Evolutionary conservation across 2,329 filamentous ascomycete genomes (phyloP).

Genomic region (Tricladium varicosporioides): DNA sequence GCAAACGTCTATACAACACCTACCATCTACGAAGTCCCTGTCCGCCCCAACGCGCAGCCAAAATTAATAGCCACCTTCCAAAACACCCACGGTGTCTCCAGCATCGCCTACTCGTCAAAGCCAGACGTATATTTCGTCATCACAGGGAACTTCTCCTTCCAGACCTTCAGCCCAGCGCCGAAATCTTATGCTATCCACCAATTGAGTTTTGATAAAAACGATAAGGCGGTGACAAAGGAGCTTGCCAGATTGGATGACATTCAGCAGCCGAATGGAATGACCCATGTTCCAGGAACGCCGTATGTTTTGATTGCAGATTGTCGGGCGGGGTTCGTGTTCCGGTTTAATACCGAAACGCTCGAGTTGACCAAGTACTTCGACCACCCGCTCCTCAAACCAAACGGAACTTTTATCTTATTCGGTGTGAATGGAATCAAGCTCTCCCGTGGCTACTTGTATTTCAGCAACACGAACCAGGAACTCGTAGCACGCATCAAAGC

Average conservation of each 20-base stretch:
- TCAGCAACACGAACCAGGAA: slow-evolving; percentile 4
- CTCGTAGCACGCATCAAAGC: slow-evolving; percentile 2
- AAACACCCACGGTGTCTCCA: slow-evolving; percentile 2
- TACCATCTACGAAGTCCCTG: slow-evolving; percentile 17
- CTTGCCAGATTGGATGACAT: not conserved
- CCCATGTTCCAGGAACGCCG: not conserved
- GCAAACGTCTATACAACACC: slow-evolving; percentile 30
- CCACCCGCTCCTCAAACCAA: slow-evolving; percentile 4
- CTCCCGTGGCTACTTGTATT: slow-evolving; percentile 4
- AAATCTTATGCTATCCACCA: slow-evolving; percentile 5
- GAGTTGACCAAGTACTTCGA: slow-evolving; percentile 5
- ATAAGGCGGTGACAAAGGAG: not conserved
- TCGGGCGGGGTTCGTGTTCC: not conserved
- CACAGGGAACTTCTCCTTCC: slow-evolving; percentile 10
- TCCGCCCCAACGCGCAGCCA: slow-evolving; percentile 18
- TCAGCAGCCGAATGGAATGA: slow-evolving; percentile 2
- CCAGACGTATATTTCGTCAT: slow-evolving; percentile 10
- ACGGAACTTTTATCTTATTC: not conserved
- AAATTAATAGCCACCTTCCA: slow-evolving; percentile 17
- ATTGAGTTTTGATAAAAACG: not conserved
- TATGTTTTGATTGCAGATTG: slow-evolving; percentile 4
- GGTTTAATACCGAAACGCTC: not conserved
- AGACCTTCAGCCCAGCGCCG: not conserved
- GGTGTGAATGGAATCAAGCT: slow-evolving; percentile 7
- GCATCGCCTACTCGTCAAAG: slow-evolving; percentile 4